Percentiles rank a stretch among this genome's conserved stretches.
phyloP scores from a whole-genome alignment of 345 rosid genomes.

The Arabis alpina region DNA sequence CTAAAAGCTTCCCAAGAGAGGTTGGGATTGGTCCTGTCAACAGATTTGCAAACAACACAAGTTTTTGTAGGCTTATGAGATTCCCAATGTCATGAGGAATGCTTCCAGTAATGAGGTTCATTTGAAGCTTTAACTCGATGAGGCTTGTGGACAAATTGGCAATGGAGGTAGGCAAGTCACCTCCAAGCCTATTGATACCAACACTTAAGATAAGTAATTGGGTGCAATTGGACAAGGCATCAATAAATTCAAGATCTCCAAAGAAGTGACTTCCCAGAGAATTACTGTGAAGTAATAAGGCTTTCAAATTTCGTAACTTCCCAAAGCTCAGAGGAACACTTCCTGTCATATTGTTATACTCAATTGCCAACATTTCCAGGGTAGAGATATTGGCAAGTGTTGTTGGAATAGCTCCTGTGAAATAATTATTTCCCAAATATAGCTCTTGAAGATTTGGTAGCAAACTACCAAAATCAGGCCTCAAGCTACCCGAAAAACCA shows the following conservation, averaged over 20 bases:
- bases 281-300: conserved; percentile 1
- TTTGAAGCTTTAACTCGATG: background rate
- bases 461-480: conserved; percentile 1
- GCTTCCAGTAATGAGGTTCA: conserved; percentile 11
- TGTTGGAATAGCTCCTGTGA: conserved; percentile 28
- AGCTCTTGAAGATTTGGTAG: conserved; percentile 19
- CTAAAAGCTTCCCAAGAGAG: conserved; percentile 21
- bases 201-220: background rate
- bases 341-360: conserved; percentile 19
- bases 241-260: conserved; percentile 34
- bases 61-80: conserved; percentile 1
- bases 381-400: conserved; percentile 29
- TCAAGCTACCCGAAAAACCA: conserved; percentile 17
- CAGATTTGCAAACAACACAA: background rate
- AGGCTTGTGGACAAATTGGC: conserved; percentile 22
- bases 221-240: conserved; percentile 22
- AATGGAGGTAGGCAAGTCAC: conserved; percentile 27
- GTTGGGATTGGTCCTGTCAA: conserved; percentile 16
- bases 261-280: conserved; percentile 9
- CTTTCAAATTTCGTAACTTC: background rate
- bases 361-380: conserved; percentile 11
- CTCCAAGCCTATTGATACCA: conserved; percentile 11
- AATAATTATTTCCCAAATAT: conserved; percentile 10
- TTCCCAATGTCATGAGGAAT: conserved; percentile 29
- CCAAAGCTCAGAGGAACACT: conserved; percentile 22